These are phyloP conservation scores for Dioscorea zingiberensis DNA, from an alignment of 106 monocot genomes.

Conservation along the genomic window DNA sequence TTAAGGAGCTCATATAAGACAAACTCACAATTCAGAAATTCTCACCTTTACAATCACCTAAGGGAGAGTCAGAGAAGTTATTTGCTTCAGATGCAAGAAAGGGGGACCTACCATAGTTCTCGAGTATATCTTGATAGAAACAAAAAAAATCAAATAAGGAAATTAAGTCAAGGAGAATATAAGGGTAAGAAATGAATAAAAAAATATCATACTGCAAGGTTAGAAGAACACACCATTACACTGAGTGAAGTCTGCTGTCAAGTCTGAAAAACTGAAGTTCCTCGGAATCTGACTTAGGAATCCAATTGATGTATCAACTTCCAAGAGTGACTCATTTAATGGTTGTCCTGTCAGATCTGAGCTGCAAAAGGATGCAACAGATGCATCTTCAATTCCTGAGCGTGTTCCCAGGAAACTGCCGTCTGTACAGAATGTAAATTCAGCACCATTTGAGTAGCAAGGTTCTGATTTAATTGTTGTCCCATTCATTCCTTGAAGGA, in stretches of 20 bases:
- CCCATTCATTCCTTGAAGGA: constrained; percentile 44
- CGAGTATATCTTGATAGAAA: constrained; percentile 52
- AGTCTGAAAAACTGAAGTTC: constrained; percentile 91
- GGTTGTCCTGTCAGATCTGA: constrained; percentile 52
- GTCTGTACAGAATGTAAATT: constrained; percentile 51
- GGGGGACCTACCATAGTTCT: constrained; percentile 80
- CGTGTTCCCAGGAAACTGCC: constrained; percentile 47
- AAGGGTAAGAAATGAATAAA: not conserved
- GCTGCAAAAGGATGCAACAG: constrained; percentile 58
- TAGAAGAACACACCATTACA: constrained; percentile 43
- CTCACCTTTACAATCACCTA: constrained; percentile 43
- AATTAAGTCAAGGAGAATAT: not conserved
- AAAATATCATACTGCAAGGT: not conserved
- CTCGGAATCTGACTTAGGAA: constrained; percentile 84
- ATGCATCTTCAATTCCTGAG: constrained; percentile 50
- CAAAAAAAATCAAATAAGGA: constrained; percentile 1
- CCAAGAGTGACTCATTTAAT: constrained; percentile 50
- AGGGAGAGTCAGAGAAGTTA: constrained; percentile 48
- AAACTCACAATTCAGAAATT: not conserved
- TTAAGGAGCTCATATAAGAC: not conserved
- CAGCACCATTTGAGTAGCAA: constrained; percentile 48
- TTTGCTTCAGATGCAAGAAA: constrained; percentile 61
- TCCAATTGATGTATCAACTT: constrained; percentile 68
- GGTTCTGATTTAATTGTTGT: constrained; percentile 61
- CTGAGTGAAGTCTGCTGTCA: constrained; percentile 73